phyloP scores from a whole-genome alignment of 768 basidiomycete species.

The Hysterangium stoloniferum region DNA sequence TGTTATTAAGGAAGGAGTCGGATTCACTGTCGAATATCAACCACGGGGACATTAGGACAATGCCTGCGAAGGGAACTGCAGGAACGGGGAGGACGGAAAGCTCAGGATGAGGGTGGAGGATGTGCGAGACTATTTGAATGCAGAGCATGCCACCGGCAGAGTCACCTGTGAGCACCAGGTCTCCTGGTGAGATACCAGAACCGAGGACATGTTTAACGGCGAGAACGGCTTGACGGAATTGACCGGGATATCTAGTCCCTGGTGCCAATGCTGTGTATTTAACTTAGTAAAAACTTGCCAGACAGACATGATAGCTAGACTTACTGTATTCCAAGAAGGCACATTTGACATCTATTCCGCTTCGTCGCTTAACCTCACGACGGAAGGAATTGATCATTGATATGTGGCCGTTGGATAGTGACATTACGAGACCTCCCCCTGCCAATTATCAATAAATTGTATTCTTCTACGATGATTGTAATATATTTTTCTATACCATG shows the following conservation, averaged over 20 bases:
- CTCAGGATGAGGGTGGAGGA: conserved; percentile 16
- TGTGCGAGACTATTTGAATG: conserved; percentile 17
- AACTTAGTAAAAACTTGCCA: not conserved
- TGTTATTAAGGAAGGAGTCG: conserved; percentile 1
- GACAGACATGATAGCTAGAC: not conserved
- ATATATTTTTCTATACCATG: too few species aligned
- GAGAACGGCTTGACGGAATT: conserved; percentile 14
- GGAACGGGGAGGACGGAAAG: not conserved
- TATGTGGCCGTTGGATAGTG: not conserved
- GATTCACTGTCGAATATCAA: conserved; percentile 6
- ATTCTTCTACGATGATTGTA: too few species aligned
- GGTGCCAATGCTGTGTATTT: conserved; percentile 14
- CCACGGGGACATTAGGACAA: conserved; percentile 15
- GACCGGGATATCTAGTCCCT: conserved; percentile 15
- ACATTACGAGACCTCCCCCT: conserved; percentile 7
- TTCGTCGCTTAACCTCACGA: not conserved
- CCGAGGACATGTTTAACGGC: conserved; percentile 16
- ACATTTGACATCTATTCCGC: not conserved
- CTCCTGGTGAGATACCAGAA: conserved; percentile 13
- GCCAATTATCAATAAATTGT: not conserved
- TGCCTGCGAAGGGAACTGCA: conserved; percentile 10
- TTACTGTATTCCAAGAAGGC: conserved; percentile 9
- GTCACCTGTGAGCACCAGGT: conserved; percentile 17
- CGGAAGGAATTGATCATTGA: conserved; percentile 1
- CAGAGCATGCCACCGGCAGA: conserved; percentile 19